Percentiles rank a stretch among this genome's conserved stretches.
phyloP scores from a whole-genome alignment of 2,329 filamentous ascomycete species.

The Colletotrichum graminicola region DNA sequence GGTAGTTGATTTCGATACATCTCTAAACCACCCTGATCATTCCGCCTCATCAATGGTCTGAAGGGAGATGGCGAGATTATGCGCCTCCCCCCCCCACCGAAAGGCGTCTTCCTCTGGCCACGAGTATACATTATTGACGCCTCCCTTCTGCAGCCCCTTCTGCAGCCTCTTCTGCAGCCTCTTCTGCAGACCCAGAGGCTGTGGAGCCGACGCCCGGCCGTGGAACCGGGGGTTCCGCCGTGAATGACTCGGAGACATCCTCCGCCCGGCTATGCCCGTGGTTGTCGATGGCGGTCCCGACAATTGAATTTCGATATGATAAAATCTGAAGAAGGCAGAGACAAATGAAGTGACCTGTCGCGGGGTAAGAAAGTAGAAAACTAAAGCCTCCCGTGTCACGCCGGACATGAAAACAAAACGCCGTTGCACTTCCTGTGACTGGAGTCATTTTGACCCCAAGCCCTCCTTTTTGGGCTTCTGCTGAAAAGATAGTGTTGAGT shows the following conservation, averaged over 20 bases:
- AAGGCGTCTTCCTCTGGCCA: constrained; percentile 12
- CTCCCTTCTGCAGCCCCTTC: background rate
- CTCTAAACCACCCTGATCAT: constrained; percentile 8
- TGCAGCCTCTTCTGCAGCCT: background rate
- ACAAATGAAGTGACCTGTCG: background rate
- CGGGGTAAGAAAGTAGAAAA: constrained; percentile 3
- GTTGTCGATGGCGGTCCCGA: background rate
- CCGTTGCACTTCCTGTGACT: background rate
- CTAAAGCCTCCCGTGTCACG: background rate
- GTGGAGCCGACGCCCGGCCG: background rate
- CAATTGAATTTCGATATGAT: background rate
- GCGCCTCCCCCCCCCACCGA: constrained; percentile 1
- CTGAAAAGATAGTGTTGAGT: background rate
- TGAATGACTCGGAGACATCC: background rate
- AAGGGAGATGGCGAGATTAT: constrained; percentile 4
- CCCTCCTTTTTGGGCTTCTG: background rate
- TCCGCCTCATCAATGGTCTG: background rate
- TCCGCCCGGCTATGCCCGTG: background rate
- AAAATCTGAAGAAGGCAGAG: background rate
- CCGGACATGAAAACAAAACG: constrained; percentile 14
- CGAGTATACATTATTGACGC: constrained; percentile 10
- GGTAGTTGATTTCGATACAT: constrained; percentile 8
- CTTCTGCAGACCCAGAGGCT: background rate
- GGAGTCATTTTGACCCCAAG: background rate
- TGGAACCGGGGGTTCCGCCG: background rate